These are phyloP conservation scores for Penicillium lividum DNA, from an alignment of 495 filamentous ascomycete species.

Conservation along the genomic window DNA sequence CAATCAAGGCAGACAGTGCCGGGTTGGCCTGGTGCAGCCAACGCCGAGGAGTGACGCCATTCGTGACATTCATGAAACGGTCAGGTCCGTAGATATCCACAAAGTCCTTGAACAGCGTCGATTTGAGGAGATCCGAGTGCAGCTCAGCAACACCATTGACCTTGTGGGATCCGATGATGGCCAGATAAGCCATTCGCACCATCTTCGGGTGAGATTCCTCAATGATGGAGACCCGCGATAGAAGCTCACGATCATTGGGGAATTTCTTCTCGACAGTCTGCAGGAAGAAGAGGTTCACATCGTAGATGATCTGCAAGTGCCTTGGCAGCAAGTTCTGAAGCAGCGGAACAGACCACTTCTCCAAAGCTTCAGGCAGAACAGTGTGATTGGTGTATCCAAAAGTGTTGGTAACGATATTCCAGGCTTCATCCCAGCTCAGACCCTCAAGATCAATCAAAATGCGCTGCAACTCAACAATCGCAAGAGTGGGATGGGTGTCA, in stretches of 20 bases:
- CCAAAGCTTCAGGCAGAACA: conserved; percentile 91
- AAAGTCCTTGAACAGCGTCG: conserved; percentile 99
- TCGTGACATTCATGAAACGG: conserved; percentile 98
- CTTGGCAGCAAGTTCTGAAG: conserved; percentile 90
- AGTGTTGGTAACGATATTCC: conserved; percentile 72
- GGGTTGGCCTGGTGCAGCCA: conserved; percentile 99
- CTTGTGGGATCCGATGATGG: conserved; percentile 97
- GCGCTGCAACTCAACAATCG: conserved; percentile 91
- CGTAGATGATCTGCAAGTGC: conserved; percentile 97
- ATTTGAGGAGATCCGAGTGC: conserved; percentile 94
- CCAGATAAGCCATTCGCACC: conserved; percentile 94
- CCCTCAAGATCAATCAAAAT: conserved; percentile 89
- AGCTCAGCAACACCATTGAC: conserved; percentile 98
- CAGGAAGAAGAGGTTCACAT: conserved; percentile 94
- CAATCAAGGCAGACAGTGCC: conserved; percentile 85
- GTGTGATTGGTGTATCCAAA: conserved; percentile 99
- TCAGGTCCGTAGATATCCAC: conserved; percentile 90
- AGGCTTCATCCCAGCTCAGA: conserved; percentile 91
- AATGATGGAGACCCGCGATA: conserved; percentile 87
- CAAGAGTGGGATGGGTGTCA: conserved; percentile 95
- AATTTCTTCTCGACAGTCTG: conserved; percentile 86
- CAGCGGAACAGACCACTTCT: conserved; percentile 97
- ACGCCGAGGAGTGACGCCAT: conserved; percentile 90
- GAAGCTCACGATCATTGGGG: conserved; percentile 83
- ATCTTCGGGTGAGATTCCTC: conserved; percentile 98